A percentile compares a stretch with the other conserved stretches of the same genome.
Evolutionary conservation across 805 yeast genomes (phyloP).

Genomic region (Cyberlindnera petersonii): DNA sequence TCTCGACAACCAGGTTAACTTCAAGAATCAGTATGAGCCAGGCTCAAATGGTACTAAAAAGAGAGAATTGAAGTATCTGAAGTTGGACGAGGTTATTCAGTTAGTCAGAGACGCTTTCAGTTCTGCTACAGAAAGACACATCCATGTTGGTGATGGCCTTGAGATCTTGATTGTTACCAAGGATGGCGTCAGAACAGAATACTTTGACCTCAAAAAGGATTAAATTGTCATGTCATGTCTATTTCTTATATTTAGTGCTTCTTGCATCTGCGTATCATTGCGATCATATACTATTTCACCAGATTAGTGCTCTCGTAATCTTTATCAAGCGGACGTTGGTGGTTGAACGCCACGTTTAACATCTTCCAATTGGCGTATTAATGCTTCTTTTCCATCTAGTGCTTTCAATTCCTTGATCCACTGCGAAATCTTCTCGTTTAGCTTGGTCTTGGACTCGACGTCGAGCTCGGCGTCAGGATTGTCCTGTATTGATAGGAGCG

Average conservation of each 20-base stretch:
- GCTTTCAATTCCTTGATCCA: conserved; percentile 10
- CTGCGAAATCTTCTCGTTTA: conserved; percentile 6
- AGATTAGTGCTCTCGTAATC: no score
- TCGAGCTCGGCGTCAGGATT: conserved; percentile 1
- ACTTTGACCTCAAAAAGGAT: conserved; percentile 85
- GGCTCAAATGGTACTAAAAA: conserved; percentile 63
- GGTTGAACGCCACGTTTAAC: conserved; percentile 8
- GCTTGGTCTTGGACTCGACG: conserved; percentile 6
- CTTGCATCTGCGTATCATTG: neutral
- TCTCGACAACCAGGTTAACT: conserved; percentile 93
- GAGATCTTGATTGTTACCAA: conserved; percentile 89
- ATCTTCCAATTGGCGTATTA: conserved; percentile 17
- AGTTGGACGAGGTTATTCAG: conserved; percentile 79
- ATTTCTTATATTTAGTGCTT: neutral
- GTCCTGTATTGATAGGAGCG: conserved; percentile 4
- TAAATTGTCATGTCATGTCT: conserved; percentile 30
- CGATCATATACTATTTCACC: no score
- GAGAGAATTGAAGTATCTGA: conserved; percentile 57
- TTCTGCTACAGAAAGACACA: conserved; percentile 97
- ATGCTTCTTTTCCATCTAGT: conserved; percentile 1
- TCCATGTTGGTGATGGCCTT: conserved; percentile 95
- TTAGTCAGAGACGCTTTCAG: conserved; percentile 91
- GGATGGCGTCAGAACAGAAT: conserved; percentile 84
- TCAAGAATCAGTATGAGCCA: conserved; percentile 89
- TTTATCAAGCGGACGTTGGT: neutral